These are phyloP conservation scores for Verticillium isaacii DNA, from an alignment of 2,329 filamentous ascomycete species.

Conservation along the genomic window DNA sequence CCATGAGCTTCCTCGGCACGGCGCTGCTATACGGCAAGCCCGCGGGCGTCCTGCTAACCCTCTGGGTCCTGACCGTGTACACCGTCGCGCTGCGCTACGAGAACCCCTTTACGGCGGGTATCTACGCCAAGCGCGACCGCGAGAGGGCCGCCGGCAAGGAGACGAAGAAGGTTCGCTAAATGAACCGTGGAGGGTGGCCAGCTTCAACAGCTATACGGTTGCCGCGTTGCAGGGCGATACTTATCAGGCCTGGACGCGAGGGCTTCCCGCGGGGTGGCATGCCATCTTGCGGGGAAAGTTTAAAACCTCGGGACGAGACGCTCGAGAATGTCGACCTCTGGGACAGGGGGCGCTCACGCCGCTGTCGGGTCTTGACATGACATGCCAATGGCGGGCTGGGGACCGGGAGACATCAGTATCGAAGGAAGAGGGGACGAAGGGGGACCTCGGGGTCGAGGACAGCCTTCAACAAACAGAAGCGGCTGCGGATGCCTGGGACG, in stretches of 20 bases:
- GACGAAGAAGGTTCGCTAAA: conserved; percentile 49
- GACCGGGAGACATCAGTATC: neutral
- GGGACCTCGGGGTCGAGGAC: neutral
- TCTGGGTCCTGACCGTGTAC: conserved; percentile 73
- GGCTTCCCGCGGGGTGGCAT: neutral
- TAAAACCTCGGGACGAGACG: neutral
- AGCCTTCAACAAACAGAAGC: neutral
- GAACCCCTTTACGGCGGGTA: conserved; percentile 89
- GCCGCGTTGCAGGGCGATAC: neutral
- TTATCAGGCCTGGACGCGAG: neutral
- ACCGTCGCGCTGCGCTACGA: conserved; percentile 78
- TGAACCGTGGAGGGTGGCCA: conserved; percentile 3
- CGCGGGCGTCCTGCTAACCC: conserved; percentile 74
- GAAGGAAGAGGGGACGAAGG: neutral
- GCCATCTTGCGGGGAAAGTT: neutral
- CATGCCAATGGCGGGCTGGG: neutral
- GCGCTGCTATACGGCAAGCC: conserved; percentile 83
- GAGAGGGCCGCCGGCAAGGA: conserved; percentile 42
- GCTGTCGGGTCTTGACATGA: neutral
- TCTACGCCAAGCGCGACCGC: conserved; percentile 81
- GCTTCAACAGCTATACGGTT: conserved; percentile 13
- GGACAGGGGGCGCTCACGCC: neutral
- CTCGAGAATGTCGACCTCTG: neutral
- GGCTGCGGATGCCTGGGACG: neutral
- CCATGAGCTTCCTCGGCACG: conserved; percentile 85